Base-by-base conservation (phyloP, 1,284 basidiomycete genomes). In the Sporisorium graminicola region DNA sequence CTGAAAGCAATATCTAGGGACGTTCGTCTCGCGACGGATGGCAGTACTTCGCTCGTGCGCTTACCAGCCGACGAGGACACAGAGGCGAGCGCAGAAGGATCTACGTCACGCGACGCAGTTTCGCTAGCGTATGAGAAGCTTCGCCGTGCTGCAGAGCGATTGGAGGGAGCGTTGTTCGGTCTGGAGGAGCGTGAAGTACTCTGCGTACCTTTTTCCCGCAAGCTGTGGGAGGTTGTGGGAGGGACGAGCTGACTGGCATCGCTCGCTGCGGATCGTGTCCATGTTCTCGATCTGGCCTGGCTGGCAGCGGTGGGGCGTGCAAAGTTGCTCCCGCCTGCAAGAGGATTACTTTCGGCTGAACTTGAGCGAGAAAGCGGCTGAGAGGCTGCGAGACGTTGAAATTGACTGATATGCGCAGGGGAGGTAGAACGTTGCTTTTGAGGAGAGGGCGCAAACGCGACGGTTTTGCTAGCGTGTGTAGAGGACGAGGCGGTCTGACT, bases 361-460 rank as follows among this genome's bases (percentile, higher is more conserved):
- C 31, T 64, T 24, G 60, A 58, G 44, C 58, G 60, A 24, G 60
- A 60, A 3, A 71, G 53, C 5, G 67, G 56, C 20, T 61, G 63
- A 14, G 59, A 51, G 16, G 47, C 3, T 24, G 63, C 12, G 2
- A 20, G 33, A 42, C 50, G 62, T 22, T 62, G 35, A 7, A 47
- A 12, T 10, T 55, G 35, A 9, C 18, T 35, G 9, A 37, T 12
- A 1, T 49, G 60, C 20, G 67, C 54, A 2, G 74, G 65, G 35
- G 58, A 66, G 0, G 43, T 54, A 24, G 71, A 65, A 6, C 65
- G 61, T 57, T 68, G 67, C 62, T 82, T 82, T 47, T 79, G 79
- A 24, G 80, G 80, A 5, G 80, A 82, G 13, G 80, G 80, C n/a
- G 80, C 80, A 37, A 82, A 82, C 8, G 79, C 80, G 16, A 82